Evolutionary conservation across 2,329 filamentous ascomycete species (phyloP), one percentile per base, ranked within the genome.

Genomic region (Claviceps spartinae): DNA sequence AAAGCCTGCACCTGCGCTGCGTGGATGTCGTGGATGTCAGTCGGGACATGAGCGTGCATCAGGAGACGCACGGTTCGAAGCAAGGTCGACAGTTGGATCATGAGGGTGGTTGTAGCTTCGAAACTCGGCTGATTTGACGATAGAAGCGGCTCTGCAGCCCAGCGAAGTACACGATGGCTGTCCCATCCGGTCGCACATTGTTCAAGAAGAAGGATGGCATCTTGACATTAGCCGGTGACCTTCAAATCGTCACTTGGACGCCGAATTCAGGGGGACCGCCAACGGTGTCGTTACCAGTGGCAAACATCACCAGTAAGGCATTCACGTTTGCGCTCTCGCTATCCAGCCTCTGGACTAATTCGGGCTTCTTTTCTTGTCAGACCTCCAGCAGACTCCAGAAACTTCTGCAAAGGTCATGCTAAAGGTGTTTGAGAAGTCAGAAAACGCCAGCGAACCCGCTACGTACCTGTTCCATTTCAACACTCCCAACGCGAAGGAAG

Each of bases 121-220:
- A 24, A 51, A 18, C 3, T 11, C 8, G 40, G 47, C 5, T 11
- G 13, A 42, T 36, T 8, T 14, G 20, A 44, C 16, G 18, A 47
- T 34, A 46, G 34, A 37, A 3, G 22, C 22, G 30, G 2, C 11
- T 44, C 34, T 6, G 36, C 43, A 20, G 9, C 11, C 38, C 14
- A 43, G 8, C 41, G 3, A 16, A 42, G 18, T 6, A 11, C 54
- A 60, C 50, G 46, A 83, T 84, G 81, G 70, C 77, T 30, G 67
- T 75, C 56, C 81, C 79, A 50, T 77, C 74, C 59, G 87, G 83
- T 54, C 79, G 78, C 56, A 83, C 85, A 50, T 75, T 83, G 54
- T 97, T 93, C 77, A 97, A 96, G 72, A 98, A 97, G 75, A 93
- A 95, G 69, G 87, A 97, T 73, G 93, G 93, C 65, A 79, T 80